Base-by-base conservation (phyloP, 108 stramenopile species). In the Hondaea fermentalgiana region DNA sequence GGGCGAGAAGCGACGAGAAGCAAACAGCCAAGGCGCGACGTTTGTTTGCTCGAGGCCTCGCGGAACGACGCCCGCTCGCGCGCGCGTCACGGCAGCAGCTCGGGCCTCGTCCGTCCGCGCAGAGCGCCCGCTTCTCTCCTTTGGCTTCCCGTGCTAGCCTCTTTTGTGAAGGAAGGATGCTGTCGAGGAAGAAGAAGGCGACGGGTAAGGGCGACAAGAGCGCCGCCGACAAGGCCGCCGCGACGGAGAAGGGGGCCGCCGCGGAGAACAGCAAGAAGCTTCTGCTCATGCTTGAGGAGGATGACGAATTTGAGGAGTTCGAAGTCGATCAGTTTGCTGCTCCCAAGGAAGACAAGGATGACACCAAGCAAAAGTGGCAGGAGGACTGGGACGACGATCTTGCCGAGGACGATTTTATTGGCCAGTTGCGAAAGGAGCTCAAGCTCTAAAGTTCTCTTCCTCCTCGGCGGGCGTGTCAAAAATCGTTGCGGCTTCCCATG, bases 281-380 rank as follows among this genome's bases (percentile, higher is more conserved):
- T 12, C 49, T 83, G 19, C 16, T 53, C 17, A 83, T 83, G 76
- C 76, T 87, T 8, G 87, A 87, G 57, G 87, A 87, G 57, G 87
- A 87, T 55, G 87, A 87, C 57, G 87, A 87, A 29, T 57, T 87
- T 55, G 53, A 58, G 57, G 87, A 87, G 87, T 87, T 87, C n/a
- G 87, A 87, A 0, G 57, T 28, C 19, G 87, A 87, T 12, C n/a
- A 87, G n/a, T 55, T 5, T 8, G 49, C 87, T n/a, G 42, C 72
- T 5, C 4, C 87, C 6, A 57, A 87, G 53, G 87, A 87, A 25
- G 87, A 57, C 87, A 57, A 55, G 53, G 57, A 58, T 16, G 87
- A 72, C 16, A 44, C 23, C 57, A 57, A 87, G 87, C 64, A 69
- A 42, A 23, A 25, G 87, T 87, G 87, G 87, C n/a, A 87, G 87